Conservation (phyloP, 2,329 filamentous ascomycete genomes). For the Fusarium ramigenum region DNA sequence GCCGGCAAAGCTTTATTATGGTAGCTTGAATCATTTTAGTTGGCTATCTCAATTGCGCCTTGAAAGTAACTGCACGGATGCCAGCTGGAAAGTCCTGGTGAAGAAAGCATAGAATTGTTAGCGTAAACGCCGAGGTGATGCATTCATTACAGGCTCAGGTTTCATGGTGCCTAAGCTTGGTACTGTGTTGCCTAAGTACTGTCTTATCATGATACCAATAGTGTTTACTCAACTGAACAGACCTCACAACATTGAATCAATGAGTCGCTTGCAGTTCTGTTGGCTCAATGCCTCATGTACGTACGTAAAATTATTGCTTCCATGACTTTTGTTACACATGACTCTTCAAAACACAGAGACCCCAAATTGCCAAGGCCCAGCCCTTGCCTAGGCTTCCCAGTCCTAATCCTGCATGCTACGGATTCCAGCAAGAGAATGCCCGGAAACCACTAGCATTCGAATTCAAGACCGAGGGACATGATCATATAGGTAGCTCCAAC, state of each 20-base stretch:
- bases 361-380: constrained; percentile 18
- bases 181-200: background rate
- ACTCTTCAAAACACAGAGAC: constrained; percentile 30
- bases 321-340: constrained; percentile 44
- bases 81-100: background rate
- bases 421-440: constrained; percentile 43
- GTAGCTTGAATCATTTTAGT: background rate
- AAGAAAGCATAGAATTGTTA: background rate
- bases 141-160: background rate
- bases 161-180: background rate
- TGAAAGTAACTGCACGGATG: background rate
- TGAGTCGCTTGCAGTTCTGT: constrained; percentile 10
- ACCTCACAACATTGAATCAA: background rate
- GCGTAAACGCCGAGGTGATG: background rate
- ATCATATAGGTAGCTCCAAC: constrained; percentile 1
- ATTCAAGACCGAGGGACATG: constrained; percentile 1
- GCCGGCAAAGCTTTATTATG: background rate
- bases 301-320: constrained; percentile 42
- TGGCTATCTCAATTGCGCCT: background rate
- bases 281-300: constrained; percentile 12
- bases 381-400: constrained; percentile 28
- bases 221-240: background rate
- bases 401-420: constrained; percentile 39
- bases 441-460: constrained; percentile 30
- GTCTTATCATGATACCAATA: background rate